Evolutionary conservation across 176 grass and related monocot species (phyloP), one percentile per base, ranked within the genome.

Genomic region (Zizania latifolia): DNA sequence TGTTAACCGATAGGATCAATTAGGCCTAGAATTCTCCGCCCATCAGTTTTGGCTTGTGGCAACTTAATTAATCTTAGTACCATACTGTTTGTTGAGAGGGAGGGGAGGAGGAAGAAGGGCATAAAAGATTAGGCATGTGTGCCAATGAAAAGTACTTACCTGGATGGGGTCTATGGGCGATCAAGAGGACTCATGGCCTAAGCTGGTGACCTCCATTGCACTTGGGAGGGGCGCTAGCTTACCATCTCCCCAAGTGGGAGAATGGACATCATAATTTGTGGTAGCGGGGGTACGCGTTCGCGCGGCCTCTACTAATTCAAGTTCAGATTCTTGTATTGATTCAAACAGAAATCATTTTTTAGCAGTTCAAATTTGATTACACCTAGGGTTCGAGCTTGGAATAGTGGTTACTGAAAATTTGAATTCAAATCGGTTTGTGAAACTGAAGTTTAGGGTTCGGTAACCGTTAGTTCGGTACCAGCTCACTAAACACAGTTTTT

Each of bases 201-300:
- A 26, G 72, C 17, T 17, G 50, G 71, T 68, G 63, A 70, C 60
- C 69, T 80, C 58, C 69, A 75, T 75, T 80, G 68, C 76, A 86
- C 76, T 6, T 13, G 0, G 84, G 36, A 70, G 78, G 23, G 60
- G 62, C 30, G 36, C 22, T 76, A 24, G 33, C 22, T 62, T 81
- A 76, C 70, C 71, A 81, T 81, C 61, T 66, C 54, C 72, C 14
- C 36, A 50, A 83, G 28, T 38, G 16, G 34, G 27, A 58, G 70
- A 84, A 50, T 69, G 78, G 84, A 80, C 91, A 87, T 90, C 81
- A 19, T 87, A 90, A 90, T 93, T 90, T 93, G 81, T 93, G 78
- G 1, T 5, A 65, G 87, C 55, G 75, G 85, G n/a, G 91, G 85
- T 90, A 88, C 55, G 82, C 92, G 88, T 90, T 28, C 82, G 88